phyloP scores from a whole-genome alignment of 768 basidiomycete species.

The Sporobolomyces pararoseus region DNA sequence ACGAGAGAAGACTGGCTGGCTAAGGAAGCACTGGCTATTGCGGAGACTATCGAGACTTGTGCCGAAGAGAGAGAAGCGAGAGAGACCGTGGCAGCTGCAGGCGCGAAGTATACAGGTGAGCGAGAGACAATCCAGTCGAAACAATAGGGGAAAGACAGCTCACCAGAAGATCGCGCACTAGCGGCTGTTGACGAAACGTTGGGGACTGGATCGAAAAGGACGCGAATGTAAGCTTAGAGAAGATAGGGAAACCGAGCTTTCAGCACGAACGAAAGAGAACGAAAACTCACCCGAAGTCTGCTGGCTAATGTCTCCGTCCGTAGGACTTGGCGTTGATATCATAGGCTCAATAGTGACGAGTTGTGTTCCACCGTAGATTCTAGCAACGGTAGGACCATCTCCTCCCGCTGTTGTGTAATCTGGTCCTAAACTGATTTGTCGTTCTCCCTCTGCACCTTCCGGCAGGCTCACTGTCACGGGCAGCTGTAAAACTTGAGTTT shows the following conservation, averaged over 20 bases:
- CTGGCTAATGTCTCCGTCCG: too few species aligned
- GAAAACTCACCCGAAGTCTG: too few species aligned
- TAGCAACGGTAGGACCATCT: conserved; percentile 4
- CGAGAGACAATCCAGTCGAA: not conserved
- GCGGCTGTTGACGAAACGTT: not conserved
- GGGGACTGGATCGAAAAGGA: not conserved
- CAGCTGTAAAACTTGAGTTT: conserved; percentile 24
- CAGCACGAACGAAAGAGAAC: too few species aligned
- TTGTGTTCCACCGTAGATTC: conserved; percentile 17
- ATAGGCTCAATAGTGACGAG: conserved; percentile 17
- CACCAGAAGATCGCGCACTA: conserved; percentile 7
- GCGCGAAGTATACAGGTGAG: not conserved
- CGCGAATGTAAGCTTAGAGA: too few species aligned
- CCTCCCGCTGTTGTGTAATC: conserved; percentile 33
- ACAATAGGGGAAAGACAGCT: not conserved
- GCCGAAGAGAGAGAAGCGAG: not conserved
- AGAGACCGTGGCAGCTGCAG: not conserved
- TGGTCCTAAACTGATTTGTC: conserved; percentile 14
- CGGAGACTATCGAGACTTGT: not conserved
- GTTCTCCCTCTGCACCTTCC: not conserved
- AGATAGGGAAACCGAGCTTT: too few species aligned
- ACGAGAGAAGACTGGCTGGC: not conserved
- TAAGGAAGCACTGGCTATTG: not conserved
- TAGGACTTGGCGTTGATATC: too few species aligned
- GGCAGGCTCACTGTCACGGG: conserved; percentile 26